Percentiles rank a stretch among this genome's conserved stretches.
phyloP scores from a whole-genome alignment of 2,329 filamentous ascomycete species.

The Ascosphaera pollenicola region DNA sequence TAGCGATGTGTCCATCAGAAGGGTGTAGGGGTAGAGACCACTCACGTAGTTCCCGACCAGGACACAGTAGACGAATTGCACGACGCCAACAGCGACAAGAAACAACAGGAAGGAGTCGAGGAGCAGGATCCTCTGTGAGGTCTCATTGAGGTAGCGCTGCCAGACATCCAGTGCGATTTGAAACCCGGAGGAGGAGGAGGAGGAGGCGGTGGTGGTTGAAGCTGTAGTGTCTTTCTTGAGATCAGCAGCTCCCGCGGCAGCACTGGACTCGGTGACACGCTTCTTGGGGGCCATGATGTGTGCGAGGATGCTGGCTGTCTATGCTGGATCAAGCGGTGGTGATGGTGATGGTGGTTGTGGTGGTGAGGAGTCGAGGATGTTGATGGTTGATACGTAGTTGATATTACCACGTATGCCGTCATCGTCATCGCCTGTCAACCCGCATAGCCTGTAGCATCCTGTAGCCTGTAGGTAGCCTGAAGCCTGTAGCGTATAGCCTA shows the following conservation, averaged over 20 bases:
- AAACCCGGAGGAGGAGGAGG: slow-evolving; percentile 17
- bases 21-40: neutral
- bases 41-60: slow-evolving; percentile 80
- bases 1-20: neutral
- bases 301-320: neutral
- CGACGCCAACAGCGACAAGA: slow-evolving; percentile 58
- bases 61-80: slow-evolving; percentile 88
- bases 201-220: slow-evolving; percentile 1
- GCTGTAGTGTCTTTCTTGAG: neutral
- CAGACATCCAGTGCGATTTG: slow-evolving; percentile 49
- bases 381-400: too few relatives aligned
- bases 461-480: too few relatives aligned
- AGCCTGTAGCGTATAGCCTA: too few relatives aligned
- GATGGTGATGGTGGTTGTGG: too few relatives aligned
- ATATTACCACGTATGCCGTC: too few relatives aligned
- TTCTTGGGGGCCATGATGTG: slow-evolving; percentile 12
- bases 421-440: too few relatives aligned
- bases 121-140: slow-evolving; percentile 77
- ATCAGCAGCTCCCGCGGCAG: slow-evolving; percentile 3
- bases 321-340: too few relatives aligned
- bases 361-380: too few relatives aligned
- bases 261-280: slow-evolving; percentile 8
- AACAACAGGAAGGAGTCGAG: slow-evolving; percentile 83
- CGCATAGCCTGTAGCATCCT: too few relatives aligned
- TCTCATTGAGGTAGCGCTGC: slow-evolving; percentile 57